Conservation (phyloP, 345 rosid species). For the Cardamine occulta region DNA sequence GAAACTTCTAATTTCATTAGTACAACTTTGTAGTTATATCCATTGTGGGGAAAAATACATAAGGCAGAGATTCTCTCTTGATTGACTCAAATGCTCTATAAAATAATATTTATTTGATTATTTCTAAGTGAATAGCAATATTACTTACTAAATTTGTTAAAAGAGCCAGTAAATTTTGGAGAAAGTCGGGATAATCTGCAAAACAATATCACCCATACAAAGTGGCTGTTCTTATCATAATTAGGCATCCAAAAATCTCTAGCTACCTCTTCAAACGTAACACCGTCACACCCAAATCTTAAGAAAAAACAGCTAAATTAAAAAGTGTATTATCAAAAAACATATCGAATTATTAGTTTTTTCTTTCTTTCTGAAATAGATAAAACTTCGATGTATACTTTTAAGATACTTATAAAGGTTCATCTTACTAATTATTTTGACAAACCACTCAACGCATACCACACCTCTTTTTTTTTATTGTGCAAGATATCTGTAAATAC, state of each 20-base stretch:
- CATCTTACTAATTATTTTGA: constrained; percentile 2
- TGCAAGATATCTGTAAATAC: not conserved
- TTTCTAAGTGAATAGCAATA: too few relatives aligned
- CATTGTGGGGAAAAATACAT: too few relatives aligned
- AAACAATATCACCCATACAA: constrained; percentile 31
- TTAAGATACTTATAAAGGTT: constrained; percentile 10
- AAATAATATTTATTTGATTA: too few relatives aligned
- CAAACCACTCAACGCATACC: constrained; percentile 15
- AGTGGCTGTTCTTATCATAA: constrained; percentile 35
- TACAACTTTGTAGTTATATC: too few relatives aligned
- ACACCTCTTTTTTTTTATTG: not conserved
- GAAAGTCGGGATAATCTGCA: not conserved
- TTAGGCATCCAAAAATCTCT: constrained; percentile 20
- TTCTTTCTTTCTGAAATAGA: constrained; percentile 7
- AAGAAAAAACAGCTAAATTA: not conserved
- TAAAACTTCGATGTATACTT: constrained; percentile 2
- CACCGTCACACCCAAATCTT: not conserved
- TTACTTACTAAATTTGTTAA: too few relatives aligned
- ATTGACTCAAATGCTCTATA: too few relatives aligned
- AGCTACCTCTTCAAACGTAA: constrained; percentile 10
- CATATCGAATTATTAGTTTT: constrained; percentile 6
- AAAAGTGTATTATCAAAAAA: not conserved
- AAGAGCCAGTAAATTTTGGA: too few relatives aligned
- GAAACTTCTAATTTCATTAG: too few relatives aligned
- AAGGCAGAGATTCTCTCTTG: too few relatives aligned